Conservation (phyloP, 192 early-diverging fungal genomes). For the Lobosporangium transversale region DNA sequence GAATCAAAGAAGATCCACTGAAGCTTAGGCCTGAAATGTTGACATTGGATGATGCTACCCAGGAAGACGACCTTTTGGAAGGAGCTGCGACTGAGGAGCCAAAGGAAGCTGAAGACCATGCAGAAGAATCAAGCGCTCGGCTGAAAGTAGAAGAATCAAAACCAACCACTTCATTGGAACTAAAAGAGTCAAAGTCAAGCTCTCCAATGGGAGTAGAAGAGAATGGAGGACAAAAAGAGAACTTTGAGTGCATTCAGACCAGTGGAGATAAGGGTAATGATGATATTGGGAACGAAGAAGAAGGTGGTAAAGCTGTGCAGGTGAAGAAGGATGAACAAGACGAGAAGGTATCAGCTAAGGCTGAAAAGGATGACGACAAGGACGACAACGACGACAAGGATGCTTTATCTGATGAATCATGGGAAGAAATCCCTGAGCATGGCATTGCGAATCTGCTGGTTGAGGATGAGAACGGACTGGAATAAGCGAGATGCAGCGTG, state of each 20-base stretch:
- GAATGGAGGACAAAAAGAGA: no score
- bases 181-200: no score
- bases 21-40: slow-evolving; percentile 19
- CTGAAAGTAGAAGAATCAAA: no score
- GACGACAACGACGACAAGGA: slow-evolving; percentile 8
- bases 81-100: no score
- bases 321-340: slow-evolving; percentile 7
- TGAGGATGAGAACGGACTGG: background rate
- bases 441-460: slow-evolving; percentile 9
- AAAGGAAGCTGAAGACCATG: no score
- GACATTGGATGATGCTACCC: background rate
- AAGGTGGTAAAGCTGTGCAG: slow-evolving; percentile 3
- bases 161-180: no score
- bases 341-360: background rate
- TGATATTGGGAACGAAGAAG: no score
- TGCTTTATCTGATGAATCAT: slow-evolving; percentile 33
- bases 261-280: no score
- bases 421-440: slow-evolving; percentile 40
- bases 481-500: no score
- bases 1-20: slow-evolving; percentile 8
- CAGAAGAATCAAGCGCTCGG: no score
- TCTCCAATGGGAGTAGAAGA: no score
- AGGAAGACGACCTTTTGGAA: background rate
- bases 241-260: no score
- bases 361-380: background rate